phyloP scores from a whole-genome alignment of 2,329 filamentous ascomycete species.

The Cytospora piceicola region DNA sequence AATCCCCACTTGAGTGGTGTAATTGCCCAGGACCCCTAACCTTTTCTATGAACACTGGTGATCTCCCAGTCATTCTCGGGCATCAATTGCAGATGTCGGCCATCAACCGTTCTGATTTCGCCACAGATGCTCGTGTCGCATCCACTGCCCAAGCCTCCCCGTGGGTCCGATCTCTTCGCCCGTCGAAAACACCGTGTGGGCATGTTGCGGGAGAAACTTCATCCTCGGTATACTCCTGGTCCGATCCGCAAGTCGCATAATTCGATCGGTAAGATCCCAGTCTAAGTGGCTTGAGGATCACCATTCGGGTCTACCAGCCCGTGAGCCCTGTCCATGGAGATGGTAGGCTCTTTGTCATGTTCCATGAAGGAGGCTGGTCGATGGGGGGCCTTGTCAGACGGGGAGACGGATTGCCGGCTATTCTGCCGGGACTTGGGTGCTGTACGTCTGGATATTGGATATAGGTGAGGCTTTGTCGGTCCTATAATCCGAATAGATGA shows the following conservation, averaged over 20 bases:
- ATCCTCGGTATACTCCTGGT: conserved; percentile 36
- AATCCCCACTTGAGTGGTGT: conserved; percentile 15
- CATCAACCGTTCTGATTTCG: not conserved
- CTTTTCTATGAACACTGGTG: too few relatives aligned
- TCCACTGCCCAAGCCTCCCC: conserved; percentile 32
- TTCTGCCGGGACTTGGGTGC: conserved; percentile 41
- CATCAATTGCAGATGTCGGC: not conserved
- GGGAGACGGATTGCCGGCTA: conserved; percentile 39
- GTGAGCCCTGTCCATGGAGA: conserved; percentile 13
- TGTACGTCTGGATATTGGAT: conserved; percentile 48
- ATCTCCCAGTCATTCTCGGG: not conserved
- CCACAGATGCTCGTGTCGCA: conserved; percentile 1
- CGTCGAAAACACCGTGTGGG: conserved; percentile 34
- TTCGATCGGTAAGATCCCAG: conserved; percentile 39
- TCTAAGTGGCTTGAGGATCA: conserved; percentile 41
- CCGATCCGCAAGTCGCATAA: conserved; percentile 36
- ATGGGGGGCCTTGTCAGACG: conserved; percentile 42
- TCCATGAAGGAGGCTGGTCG: conserved; percentile 42
- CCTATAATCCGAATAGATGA: too few relatives aligned
- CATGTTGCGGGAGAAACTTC: conserved; percentile 36
- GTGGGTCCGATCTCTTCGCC: conserved; percentile 34
- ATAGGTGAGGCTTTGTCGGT: conserved; percentile 37
- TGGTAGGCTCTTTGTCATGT: conserved; percentile 40
- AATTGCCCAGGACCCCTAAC: not conserved
- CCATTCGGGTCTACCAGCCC: conserved; percentile 41